Evolutionary conservation across 2,329 filamentous ascomycete genomes (phyloP).

Genomic region (Aspergillus uvarum): DNA sequence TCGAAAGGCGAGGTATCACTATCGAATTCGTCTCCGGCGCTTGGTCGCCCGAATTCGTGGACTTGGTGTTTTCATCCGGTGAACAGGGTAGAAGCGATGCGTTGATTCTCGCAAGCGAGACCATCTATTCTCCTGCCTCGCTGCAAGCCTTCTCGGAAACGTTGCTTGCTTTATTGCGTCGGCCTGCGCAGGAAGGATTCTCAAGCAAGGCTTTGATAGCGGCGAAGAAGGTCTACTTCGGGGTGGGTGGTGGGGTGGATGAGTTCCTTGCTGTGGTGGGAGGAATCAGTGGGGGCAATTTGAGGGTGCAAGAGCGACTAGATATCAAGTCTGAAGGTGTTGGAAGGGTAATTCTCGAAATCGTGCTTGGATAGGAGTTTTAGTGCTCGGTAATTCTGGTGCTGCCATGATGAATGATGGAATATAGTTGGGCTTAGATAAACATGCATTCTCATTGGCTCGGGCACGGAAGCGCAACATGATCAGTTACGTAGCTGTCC

Average conservation of each 20-base stretch:
- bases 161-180: slow-evolving; percentile 51
- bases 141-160: slow-evolving; percentile 57
- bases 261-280: slow-evolving; percentile 49
- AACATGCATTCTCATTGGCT: slow-evolving; percentile 1
- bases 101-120: slow-evolving; percentile 62
- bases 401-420: neutral
- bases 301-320: slow-evolving; percentile 34
- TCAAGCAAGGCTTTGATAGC: slow-evolving; percentile 55
- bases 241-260: slow-evolving; percentile 64
- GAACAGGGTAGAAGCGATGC: slow-evolving; percentile 36
- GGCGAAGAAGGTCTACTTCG: slow-evolving; percentile 66
- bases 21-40: slow-evolving; percentile 60
- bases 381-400: too few relatives aligned
- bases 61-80: slow-evolving; percentile 45
- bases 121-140: slow-evolving; percentile 61
- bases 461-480: neutral
- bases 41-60: slow-evolving; percentile 53
- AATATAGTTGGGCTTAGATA: neutral
- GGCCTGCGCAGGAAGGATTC: slow-evolving; percentile 21
- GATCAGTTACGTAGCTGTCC: neutral
- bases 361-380: slow-evolving; percentile 2
- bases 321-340: slow-evolving; percentile 46
- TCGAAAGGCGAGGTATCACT: slow-evolving; percentile 46
- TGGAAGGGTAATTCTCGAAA: slow-evolving; percentile 44
- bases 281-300: slow-evolving; percentile 24